phyloP scores from a whole-genome alignment of 75 land plant species.

The Ceratopteris richardii region DNA sequence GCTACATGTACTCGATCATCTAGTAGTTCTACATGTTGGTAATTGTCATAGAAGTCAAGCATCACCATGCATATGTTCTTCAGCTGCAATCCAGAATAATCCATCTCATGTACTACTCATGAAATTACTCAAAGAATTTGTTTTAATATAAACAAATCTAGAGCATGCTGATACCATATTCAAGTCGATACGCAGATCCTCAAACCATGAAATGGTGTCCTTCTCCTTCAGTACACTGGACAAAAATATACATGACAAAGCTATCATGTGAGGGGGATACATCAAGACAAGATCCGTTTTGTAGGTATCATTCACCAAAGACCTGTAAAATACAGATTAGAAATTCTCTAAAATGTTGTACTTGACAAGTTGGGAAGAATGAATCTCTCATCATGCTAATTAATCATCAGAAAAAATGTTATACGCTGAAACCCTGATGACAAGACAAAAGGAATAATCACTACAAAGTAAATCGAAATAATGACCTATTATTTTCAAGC shows the following conservation, averaged over 20 bases:
- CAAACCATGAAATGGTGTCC: conserved; percentile 85
- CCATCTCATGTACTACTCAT: not conserved
- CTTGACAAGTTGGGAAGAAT: too few species aligned
- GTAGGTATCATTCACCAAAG: conserved; percentile 85
- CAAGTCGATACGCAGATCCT: conserved; percentile 95
- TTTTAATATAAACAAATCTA: not conserved
- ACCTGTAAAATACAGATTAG: conserved; percentile 37
- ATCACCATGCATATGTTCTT: conserved; percentile 30
- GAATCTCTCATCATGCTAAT: too few species aligned
- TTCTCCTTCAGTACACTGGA: conserved; percentile 74
- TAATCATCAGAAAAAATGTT: not conserved
- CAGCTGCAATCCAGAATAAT: conserved; percentile 10
- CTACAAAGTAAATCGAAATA: too few species aligned
- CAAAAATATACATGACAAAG: conserved; percentile 88
- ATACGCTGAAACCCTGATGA: conserved; percentile 11
- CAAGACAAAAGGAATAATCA: too few species aligned
- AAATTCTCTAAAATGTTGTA: not conserved
- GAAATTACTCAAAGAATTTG: not conserved
- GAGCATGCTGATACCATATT: conserved; percentile 57
- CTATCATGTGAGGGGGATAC: conserved; percentile 94
- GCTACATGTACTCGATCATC: conserved; percentile 19
- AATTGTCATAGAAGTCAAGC: conserved; percentile 30
- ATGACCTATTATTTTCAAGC: too few species aligned
- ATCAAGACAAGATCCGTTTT: conserved; percentile 80
- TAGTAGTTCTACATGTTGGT: conserved; percentile 11